phyloP scores from a whole-genome alignment of 441 rosid genomes.

The Aleurites moluccanus region DNA sequence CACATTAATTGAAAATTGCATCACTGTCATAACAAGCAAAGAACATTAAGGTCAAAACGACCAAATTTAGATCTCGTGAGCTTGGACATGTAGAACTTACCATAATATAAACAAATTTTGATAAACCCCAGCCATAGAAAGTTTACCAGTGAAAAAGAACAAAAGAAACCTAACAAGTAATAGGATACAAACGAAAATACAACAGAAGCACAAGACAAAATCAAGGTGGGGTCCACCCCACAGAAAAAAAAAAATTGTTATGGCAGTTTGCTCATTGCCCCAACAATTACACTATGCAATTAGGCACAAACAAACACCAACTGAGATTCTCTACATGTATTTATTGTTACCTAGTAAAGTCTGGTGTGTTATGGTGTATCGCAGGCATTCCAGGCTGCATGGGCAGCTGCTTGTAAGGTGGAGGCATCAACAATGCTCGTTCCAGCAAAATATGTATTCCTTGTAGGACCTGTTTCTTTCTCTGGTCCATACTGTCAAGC shows the following conservation, averaged over 20 bases:
- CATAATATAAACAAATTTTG: constrained; percentile 1
- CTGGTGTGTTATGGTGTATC: constrained; percentile 21
- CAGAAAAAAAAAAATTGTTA: neutral
- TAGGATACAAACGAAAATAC: constrained; percentile 22
- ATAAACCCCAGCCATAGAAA: constrained; percentile 2
- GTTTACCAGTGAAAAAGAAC: constrained; percentile 20
- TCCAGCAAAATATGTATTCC: constrained; percentile 55
- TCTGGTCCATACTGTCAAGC: constrained; percentile 83
- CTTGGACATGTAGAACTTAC: neutral
- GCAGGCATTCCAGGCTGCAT: constrained; percentile 85
- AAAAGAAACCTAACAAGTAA: constrained; percentile 13
- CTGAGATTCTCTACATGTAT: constrained; percentile 22
- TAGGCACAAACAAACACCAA: constrained; percentile 28
- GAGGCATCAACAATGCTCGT: constrained; percentile 61
- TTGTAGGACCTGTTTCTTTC: constrained; percentile 79
- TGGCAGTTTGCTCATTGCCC: constrained; percentile 25
- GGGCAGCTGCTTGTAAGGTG: constrained; percentile 86
- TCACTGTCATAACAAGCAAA: neutral
- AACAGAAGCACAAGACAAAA: constrained; percentile 22
- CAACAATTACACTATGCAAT: constrained; percentile 30
- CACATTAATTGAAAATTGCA: neutral
- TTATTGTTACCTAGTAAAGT: constrained; percentile 19
- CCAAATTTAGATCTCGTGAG: constrained; percentile 12
- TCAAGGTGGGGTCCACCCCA: constrained; percentile 30
- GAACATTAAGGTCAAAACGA: neutral